These are phyloP conservation scores for Sungouiozyma ichnusensis DNA, from an alignment of 805 yeast genomes.

Conservation along the genomic window DNA sequence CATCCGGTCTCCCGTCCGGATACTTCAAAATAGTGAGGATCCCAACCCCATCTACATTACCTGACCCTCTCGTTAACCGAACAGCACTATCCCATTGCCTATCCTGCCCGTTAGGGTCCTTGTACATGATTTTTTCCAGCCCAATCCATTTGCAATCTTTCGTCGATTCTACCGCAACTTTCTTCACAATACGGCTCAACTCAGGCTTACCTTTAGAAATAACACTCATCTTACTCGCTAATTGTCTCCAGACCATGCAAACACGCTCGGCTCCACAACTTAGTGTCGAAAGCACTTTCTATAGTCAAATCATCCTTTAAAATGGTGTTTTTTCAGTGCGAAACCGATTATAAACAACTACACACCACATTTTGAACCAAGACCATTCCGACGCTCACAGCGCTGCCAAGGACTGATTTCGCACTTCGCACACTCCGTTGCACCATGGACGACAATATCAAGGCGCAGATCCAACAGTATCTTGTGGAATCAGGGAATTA, in stretches of 20 bases:
- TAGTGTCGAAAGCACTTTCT: too few relatives aligned
- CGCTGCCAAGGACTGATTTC: too few relatives aligned
- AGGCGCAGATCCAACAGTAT: slow-evolving; percentile 57
- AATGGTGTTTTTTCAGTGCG: neutral
- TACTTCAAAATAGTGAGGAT: slow-evolving; percentile 60
- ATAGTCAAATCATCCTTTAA: neutral
- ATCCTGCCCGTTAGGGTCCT: slow-evolving; percentile 57
- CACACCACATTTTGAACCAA: neutral
- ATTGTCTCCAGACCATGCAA: neutral
- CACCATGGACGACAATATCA: slow-evolving; percentile 25
- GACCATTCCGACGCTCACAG: too few relatives aligned
- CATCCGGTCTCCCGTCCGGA: slow-evolving; percentile 38
- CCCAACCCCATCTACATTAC: slow-evolving; percentile 80
- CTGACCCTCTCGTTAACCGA: slow-evolving; percentile 54
- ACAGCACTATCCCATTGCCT: slow-evolving; percentile 91
- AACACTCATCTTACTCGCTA: slow-evolving; percentile 11
- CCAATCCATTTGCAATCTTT: slow-evolving; percentile 57
- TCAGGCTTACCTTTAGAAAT: slow-evolving; percentile 28
- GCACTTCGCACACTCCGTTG: too few relatives aligned
- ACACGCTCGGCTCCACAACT: too few relatives aligned
- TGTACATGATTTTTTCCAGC: slow-evolving; percentile 53
- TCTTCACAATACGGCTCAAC: slow-evolving; percentile 25
- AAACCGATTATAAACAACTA: neutral
- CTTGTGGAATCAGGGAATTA: slow-evolving; percentile 72
- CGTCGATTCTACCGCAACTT: slow-evolving; percentile 26